These are phyloP conservation scores for Farysia itapuensis DNA, from an alignment of 1,284 basidiomycete species.

Conservation along the genomic window DNA sequence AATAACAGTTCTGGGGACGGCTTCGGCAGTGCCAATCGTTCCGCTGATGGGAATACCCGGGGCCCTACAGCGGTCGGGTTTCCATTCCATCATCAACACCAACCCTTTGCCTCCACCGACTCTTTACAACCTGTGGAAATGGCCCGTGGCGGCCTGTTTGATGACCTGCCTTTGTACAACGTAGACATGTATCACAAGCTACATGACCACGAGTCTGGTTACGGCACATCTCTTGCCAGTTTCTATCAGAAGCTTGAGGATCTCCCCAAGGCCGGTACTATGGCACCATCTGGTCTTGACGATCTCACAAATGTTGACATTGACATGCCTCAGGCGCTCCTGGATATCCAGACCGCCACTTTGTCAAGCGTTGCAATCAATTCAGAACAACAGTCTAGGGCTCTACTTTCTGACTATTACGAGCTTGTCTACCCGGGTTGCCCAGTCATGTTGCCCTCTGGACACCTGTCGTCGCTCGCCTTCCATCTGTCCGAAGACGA, in stretches of 20 bases:
- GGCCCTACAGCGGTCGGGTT: constrained; percentile 6
- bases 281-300: constrained; percentile 12
- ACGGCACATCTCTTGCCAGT: constrained; percentile 20
- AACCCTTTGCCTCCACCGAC: constrained; percentile 14
- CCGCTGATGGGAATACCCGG: neutral
- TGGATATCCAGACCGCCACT: constrained; percentile 28
- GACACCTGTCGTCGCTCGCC: constrained; percentile 46
- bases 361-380: constrained; percentile 35
- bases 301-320: constrained; percentile 22
- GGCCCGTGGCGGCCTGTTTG: constrained; percentile 23
- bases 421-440: constrained; percentile 49
- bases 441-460: constrained; percentile 46
- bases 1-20: neutral
- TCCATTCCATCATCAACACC: constrained; percentile 24
- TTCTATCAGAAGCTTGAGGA: constrained; percentile 47
- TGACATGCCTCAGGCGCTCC: constrained; percentile 22
- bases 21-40: too few relatives aligned
- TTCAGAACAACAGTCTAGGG: constrained; percentile 38
- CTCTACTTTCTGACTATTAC: constrained; percentile 40
- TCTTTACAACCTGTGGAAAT: constrained; percentile 18
- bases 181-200: constrained; percentile 43
- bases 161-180: constrained; percentile 42
- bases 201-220: constrained; percentile 14
- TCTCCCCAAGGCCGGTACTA: constrained; percentile 46
- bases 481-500: constrained; percentile 50